phyloP scores from a whole-genome alignment of 371 early-diverging fungal genomes.

The Actinomucor elegans region DNA sequence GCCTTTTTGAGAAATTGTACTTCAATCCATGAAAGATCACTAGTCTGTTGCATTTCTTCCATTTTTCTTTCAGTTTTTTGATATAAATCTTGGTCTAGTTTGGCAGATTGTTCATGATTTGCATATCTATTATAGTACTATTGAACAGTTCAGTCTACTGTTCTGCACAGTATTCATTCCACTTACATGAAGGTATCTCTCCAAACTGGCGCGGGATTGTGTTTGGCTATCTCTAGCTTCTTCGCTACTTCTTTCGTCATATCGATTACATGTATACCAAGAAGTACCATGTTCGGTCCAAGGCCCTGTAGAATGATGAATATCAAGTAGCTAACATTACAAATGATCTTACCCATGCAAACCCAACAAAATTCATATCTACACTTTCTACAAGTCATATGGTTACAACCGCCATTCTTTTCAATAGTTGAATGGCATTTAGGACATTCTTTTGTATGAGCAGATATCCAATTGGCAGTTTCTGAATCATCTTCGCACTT shows the following conservation, averaged over 20 bases:
- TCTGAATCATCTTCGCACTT: slow-evolving; percentile 98
- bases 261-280: slow-evolving; percentile 93
- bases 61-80: slow-evolving; percentile 91
- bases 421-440: slow-evolving; percentile 94
- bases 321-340: not conserved
- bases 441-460: slow-evolving; percentile 95
- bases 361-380: slow-evolving; percentile 90
- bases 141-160: not conserved
- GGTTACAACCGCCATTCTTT: slow-evolving; percentile 97
- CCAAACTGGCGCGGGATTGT: slow-evolving; percentile 85
- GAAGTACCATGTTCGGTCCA: slow-evolving; percentile 94
- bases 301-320: slow-evolving; percentile 70
- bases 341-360: slow-evolving; percentile 53
- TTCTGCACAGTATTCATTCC: not conserved
- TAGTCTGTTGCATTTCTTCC: slow-evolving; percentile 91
- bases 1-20: slow-evolving; percentile 95
- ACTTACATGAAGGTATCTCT: slow-evolving; percentile 92
- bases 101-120: slow-evolving; percentile 95
- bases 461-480: slow-evolving; percentile 96
- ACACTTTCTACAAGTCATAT: slow-evolving; percentile 92
- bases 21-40: slow-evolving; percentile 96
- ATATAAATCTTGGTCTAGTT: slow-evolving; percentile 85
- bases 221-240: slow-evolving; percentile 84
- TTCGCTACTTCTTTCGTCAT: slow-evolving; percentile 79
- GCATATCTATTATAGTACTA: slow-evolving; percentile 96